Conservation (phyloP, 2,329 filamentous ascomycete species). For the Pestalotiopsis sp. region DNA sequence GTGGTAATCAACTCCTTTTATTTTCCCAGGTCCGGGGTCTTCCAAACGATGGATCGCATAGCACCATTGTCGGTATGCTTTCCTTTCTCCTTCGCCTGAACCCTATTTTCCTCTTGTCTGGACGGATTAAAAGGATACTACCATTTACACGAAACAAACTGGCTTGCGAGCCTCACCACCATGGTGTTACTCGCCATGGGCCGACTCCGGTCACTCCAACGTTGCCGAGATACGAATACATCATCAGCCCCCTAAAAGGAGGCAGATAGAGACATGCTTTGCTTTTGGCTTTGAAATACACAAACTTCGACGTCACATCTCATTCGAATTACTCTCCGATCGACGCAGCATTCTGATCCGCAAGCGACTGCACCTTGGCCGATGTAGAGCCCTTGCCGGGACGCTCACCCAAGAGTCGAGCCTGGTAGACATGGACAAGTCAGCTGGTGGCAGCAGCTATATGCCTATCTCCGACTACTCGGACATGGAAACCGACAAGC, state of each 20-base stretch:
- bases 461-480: background rate
- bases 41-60: background rate
- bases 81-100: background rate
- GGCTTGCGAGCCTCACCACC: background rate
- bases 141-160: background rate
- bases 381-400: constrained; percentile 28
- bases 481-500: background rate
- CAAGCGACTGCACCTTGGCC: constrained; percentile 30
- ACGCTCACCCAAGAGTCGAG: constrained; percentile 20
- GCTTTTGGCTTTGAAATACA: background rate
- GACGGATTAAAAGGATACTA: background rate
- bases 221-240: background rate
- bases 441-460: background rate
- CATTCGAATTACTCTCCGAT: background rate
- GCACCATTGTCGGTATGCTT: background rate
- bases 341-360: constrained; percentile 24
- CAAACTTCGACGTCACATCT: background rate
- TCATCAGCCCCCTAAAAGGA: background rate
- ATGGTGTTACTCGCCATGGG: background rate
- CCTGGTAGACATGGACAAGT: background rate
- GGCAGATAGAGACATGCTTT: background rate
- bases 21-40: background rate
- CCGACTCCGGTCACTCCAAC: background rate
- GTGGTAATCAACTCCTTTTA: background rate
- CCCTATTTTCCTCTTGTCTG: background rate